Percentiles rank a stretch among this genome's conserved stretches.
phyloP scores from a whole-genome alignment of 805 yeast species.

The Candida anglica region DNA sequence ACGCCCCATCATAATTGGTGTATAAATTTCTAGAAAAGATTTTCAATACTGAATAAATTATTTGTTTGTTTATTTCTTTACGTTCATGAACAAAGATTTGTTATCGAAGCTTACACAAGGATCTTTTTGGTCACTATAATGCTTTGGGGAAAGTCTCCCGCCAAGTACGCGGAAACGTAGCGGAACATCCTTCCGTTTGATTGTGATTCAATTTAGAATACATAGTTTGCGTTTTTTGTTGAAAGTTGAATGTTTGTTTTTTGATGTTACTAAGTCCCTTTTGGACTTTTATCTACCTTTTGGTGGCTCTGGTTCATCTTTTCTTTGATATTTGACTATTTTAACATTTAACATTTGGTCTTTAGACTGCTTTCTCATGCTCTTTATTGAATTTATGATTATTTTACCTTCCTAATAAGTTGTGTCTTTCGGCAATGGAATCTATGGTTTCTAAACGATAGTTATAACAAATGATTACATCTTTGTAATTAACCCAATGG shows the following conservation, averaged over 20 bases:
- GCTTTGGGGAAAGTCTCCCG: conserved; percentile 94
- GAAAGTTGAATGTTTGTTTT: background rate
- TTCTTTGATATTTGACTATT: too few species aligned
- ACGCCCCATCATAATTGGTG: too few species aligned
- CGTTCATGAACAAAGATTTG: conserved; percentile 75
- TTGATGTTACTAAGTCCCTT: conserved; percentile 2
- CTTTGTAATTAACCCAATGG: conserved; percentile 65
- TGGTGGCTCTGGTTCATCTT: conserved; percentile 1
- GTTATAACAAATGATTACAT: conserved; percentile 63
- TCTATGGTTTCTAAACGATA: conserved; percentile 60
- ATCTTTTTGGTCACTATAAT: conserved; percentile 17
- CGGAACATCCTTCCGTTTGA: conserved; percentile 26
- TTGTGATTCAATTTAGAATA: background rate
- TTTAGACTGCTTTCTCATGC: too few species aligned
- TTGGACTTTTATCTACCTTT: conserved; percentile 2
- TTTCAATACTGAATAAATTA: too few species aligned
- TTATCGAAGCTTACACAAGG: conserved; percentile 70
- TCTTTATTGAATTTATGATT: too few species aligned
- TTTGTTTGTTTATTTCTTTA: conserved; percentile 22
- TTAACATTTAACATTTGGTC: too few species aligned
- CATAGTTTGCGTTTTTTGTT: background rate
- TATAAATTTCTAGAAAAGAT: conserved; percentile 1
- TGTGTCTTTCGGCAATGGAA: conserved; percentile 57
- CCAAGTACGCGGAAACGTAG: conserved; percentile 66
- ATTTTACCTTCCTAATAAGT: too few species aligned